Evolutionary conservation across 352 stramenopile genomes (phyloP).

Genomic region (Phytophthora hibernalis): DNA sequence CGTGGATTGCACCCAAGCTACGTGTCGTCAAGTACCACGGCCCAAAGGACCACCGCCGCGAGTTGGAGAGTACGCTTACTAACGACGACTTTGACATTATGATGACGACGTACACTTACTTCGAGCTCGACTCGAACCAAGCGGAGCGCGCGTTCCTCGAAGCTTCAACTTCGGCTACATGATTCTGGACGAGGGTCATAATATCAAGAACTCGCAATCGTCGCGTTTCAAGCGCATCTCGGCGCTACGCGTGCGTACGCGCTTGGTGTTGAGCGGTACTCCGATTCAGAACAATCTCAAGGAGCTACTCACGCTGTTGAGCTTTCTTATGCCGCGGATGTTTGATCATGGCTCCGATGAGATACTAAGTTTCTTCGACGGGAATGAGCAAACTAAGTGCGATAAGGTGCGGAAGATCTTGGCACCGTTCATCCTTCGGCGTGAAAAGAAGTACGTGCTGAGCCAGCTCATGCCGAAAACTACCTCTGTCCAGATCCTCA

Average conservation of each 20-base stretch:
- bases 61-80: slow-evolving; percentile 61
- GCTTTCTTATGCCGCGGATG: slow-evolving; percentile 93
- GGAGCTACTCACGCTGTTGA: slow-evolving; percentile 90
- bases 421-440: slow-evolving; percentile 97
- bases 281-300: slow-evolving; percentile 92
- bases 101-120: slow-evolving; percentile 93
- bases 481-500: slow-evolving; percentile 83
- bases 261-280: slow-evolving; percentile 87
- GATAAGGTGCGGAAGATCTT: slow-evolving; percentile 93
- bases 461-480: slow-evolving; percentile 92
- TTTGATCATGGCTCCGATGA: slow-evolving; percentile 88
- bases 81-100: slow-evolving; percentile 82
- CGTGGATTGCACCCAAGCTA: slow-evolving; percentile 93
- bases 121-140: slow-evolving; percentile 87
- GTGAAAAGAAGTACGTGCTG: slow-evolving; percentile 97
- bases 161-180: slow-evolving; percentile 92
- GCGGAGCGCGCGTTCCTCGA: slow-evolving; percentile 86
- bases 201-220: slow-evolving; percentile 92
- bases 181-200: slow-evolving; percentile 94
- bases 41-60: slow-evolving; percentile 63
- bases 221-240: slow-evolving; percentile 91
- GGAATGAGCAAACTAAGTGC: slow-evolving; percentile 80
- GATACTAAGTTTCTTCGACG: slow-evolving; percentile 84
- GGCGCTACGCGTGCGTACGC: slow-evolving; percentile 72
- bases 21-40: slow-evolving; percentile 88